Evolutionary conservation across 331 rosid species (phyloP).

Genomic region (Spiraea crenata): DNA sequence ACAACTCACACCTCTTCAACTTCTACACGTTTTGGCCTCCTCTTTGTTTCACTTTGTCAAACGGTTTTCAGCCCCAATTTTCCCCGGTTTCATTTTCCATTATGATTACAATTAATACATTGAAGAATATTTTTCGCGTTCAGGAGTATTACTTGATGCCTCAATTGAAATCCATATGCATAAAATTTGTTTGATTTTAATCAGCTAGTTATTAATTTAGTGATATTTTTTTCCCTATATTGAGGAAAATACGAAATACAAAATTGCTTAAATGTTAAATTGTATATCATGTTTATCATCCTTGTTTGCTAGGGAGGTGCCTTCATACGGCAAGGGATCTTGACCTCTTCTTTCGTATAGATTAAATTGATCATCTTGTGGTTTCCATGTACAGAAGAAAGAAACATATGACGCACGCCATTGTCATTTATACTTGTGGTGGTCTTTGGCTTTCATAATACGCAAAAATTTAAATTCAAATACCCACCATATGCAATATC

Average conservation of each 20-base stretch:
- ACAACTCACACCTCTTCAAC: neutral
- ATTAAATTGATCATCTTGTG: neutral
- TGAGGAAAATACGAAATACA: too few species aligned
- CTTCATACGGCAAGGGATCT: neutral
- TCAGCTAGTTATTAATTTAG: neutral
- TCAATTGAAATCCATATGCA: too few species aligned
- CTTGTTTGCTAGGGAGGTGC: neutral
- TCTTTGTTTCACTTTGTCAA: too few species aligned
- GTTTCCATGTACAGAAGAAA: neutral
- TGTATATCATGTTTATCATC: neutral
- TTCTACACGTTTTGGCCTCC: neutral
- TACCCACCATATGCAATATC: neutral
- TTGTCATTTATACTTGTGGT: conserved; percentile 6
- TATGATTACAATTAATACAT: too few species aligned
- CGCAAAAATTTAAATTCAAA: conserved; percentile 1
- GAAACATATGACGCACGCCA: neutral
- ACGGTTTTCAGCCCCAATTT: neutral
- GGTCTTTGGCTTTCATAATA: neutral
- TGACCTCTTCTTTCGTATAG: neutral
- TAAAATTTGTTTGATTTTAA: too few species aligned
- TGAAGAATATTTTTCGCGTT: too few species aligned
- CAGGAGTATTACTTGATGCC: too few species aligned
- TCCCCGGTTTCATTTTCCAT: too few species aligned
- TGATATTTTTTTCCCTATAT: too few species aligned
- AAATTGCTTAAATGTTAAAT: too few species aligned